Evolutionary conservation across 2,329 filamentous ascomycete species (phyloP).

Genomic region (Capronia coronata): DNA sequence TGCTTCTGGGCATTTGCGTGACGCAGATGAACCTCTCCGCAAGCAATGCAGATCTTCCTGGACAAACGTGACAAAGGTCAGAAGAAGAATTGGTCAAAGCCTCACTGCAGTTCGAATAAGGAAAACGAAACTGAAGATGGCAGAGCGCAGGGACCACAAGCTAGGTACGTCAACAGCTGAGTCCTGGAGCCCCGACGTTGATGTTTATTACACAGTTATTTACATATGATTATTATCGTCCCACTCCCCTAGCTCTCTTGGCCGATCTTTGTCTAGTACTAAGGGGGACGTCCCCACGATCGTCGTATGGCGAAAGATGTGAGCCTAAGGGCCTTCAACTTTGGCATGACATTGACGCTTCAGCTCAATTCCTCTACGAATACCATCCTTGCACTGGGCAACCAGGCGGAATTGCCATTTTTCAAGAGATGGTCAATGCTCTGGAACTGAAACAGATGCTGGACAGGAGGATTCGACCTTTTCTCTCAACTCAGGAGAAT

Average conservation of each 20-base stretch:
- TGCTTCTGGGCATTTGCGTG: not conserved
- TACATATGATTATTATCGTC: no score
- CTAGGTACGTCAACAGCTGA: not conserved
- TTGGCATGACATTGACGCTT: no score
- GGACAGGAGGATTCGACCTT: not conserved
- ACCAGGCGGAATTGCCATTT: not conserved
- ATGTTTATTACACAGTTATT: no score
- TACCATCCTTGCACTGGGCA: no score
- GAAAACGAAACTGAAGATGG: not conserved
- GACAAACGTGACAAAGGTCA: not conserved
- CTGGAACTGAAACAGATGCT: not conserved
- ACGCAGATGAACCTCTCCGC: not conserved
- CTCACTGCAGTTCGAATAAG: not conserved
- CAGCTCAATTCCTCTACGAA: no score
- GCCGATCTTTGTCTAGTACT: no score
- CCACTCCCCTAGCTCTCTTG: no score
- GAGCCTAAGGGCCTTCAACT: not conserved
- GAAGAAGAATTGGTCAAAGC: not conserved
- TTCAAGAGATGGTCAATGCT: not conserved
- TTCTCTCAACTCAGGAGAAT: not conserved
- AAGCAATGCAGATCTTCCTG: not conserved
- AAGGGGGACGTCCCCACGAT: no score
- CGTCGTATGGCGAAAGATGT: not conserved
- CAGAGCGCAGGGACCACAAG: not conserved
- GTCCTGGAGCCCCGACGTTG: no score